These are phyloP conservation scores for Sugiyamaella castrensis DNA, from an alignment of 1,139 yeast species.

Conservation along the genomic window DNA sequence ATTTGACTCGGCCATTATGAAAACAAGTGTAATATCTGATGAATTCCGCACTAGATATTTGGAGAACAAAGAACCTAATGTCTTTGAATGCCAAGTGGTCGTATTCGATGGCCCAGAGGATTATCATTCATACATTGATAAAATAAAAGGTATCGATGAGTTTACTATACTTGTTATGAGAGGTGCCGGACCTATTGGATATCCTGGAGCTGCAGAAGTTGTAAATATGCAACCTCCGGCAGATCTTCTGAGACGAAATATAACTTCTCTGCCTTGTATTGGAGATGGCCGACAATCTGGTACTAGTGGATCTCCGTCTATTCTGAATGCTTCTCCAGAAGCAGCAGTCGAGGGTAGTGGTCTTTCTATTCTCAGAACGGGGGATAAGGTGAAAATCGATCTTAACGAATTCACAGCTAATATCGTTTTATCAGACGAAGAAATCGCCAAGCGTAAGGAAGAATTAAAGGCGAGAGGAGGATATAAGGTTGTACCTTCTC, in stretches of 20 bases:
- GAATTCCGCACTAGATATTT: slow-evolving; percentile 23
- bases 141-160: slow-evolving; percentile 18
- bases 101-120: slow-evolving; percentile 30
- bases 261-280: slow-evolving; percentile 24
- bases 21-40: slow-evolving; percentile 28
- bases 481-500: slow-evolving; percentile 22
- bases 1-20: slow-evolving; percentile 29
- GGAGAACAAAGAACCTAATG: slow-evolving; percentile 23
- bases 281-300: slow-evolving; percentile 31
- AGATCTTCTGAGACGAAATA: slow-evolving; percentile 19
- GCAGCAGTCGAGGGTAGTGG: slow-evolving; percentile 22
- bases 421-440: slow-evolving; percentile 20
- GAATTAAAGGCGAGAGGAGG: slow-evolving; percentile 15
- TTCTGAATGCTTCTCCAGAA: slow-evolving; percentile 28
- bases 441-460: slow-evolving; percentile 16
- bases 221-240: slow-evolving; percentile 30
- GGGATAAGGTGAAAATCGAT: slow-evolving; percentile 24
- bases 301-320: slow-evolving; percentile 28
- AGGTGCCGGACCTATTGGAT: slow-evolving; percentile 29
- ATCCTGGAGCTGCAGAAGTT: slow-evolving; percentile 29
- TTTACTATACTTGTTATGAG: slow-evolving; percentile 25
- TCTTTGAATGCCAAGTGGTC: slow-evolving; percentile 25
- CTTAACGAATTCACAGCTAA: slow-evolving; percentile 21
- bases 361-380: slow-evolving; percentile 22
- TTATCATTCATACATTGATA: slow-evolving; percentile 22